Evolutionary conservation across 1,284 basidiomycete species (phyloP).

Genomic region (Puccinia polysora): DNA sequence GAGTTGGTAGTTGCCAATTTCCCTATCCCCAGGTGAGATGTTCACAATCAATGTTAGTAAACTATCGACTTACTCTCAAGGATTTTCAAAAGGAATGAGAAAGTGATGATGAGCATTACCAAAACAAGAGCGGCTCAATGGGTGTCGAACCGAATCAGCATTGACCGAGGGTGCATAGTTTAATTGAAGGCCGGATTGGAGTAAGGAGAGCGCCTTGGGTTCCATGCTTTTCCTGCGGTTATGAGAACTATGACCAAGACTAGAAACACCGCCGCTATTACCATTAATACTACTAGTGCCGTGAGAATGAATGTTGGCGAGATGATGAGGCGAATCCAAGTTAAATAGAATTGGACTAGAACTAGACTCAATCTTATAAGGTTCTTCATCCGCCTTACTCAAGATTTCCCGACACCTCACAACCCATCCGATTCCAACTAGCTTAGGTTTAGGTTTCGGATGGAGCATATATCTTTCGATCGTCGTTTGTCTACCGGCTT

Average conservation of each 20-base stretch:
- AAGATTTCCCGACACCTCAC: slow-evolving; percentile 28
- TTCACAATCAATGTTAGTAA: no score
- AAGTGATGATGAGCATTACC: background rate
- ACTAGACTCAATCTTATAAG: slow-evolving; percentile 18
- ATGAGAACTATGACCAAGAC: background rate
- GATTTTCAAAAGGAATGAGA: background rate
- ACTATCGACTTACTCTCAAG: background rate
- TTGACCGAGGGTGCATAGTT: background rate
- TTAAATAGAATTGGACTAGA: background rate
- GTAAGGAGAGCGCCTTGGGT: slow-evolving; percentile 32
- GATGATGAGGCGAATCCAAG: no score
- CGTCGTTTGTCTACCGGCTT: slow-evolving; percentile 75
- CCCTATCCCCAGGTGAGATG: background rate
- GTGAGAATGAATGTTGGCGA: background rate
- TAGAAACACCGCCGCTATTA: background rate
- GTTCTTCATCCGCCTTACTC: slow-evolving; percentile 1
- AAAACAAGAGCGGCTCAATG: background rate
- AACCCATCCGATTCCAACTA: slow-evolving; percentile 37
- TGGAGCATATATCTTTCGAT: slow-evolving; percentile 27
- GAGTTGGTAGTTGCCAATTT: background rate
- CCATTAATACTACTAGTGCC: background rate
- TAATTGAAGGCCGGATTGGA: slow-evolving; percentile 14
- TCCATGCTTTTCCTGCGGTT: slow-evolving; percentile 42
- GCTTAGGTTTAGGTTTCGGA: slow-evolving; percentile 22
- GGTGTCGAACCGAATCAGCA: background rate